Evolutionary conservation across 1,284 basidiomycete species (phyloP), one percentile per base, ranked within the genome.

Genomic region (Heliocybe sulcata): DNA sequence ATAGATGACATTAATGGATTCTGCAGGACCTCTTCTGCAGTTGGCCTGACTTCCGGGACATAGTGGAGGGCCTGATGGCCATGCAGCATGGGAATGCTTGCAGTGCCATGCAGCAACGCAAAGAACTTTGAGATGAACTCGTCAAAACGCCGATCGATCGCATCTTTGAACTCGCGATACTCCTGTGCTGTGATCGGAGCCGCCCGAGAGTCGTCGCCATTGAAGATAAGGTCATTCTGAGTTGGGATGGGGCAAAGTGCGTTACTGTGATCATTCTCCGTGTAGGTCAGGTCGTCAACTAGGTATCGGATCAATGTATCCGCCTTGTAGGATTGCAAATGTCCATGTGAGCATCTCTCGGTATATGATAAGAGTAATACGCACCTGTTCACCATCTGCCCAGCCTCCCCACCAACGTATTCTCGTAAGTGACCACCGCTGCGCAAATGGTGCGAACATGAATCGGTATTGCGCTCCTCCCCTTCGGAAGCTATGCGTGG

Each of bases 351-450:
- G 49, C 45, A 12, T 19, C 29, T 52, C 25, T n/a, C 14, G 26
- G 16, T 23, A 22, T 14, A 55, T 29, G 2, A 12, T 51, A 54
- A 6, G 8, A 9, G 9, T 9, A 35, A 35, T 16, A 61, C 64
- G 52, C 42, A 67, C 67, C 25, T 65, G 58, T 53, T 73, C 69
- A 0, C 67, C 64, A 29, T 60, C 60, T 1, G 71, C 69, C 72
- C 72, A 75, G 20, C 72, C 71, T 10, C 72, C 72, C 73, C 73
- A 75, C 72, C 72, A 75, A 1, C 65, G 61, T 10, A 74, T 63
- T 1, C 55, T 63, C 6, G 54, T 61, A 6, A 75, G 54, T 0
- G 66, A 60, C 73, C 73, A 76, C 1, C 63, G 56, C 38, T 67
- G 52, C 0, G 68, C 65, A 10, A 68, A 19, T 0, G 69, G 70